Conservation (phyloP, 2,329 filamentous ascomycete species). For the Fusarium pseudonygamai region DNA sequence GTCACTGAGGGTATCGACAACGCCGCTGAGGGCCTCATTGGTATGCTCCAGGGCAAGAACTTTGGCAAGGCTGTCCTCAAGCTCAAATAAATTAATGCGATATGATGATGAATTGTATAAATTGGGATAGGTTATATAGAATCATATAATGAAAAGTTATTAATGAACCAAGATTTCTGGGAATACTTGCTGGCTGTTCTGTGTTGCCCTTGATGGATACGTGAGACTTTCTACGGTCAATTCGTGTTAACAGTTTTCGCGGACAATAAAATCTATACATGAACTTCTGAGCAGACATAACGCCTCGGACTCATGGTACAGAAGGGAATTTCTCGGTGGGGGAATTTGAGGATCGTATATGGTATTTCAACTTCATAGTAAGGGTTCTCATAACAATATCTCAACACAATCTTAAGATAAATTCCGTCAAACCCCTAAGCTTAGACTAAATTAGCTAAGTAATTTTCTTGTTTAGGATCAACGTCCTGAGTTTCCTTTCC, state of each 20-base stretch:
- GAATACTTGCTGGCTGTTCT: rapidly evolving
- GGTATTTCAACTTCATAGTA: not conserved
- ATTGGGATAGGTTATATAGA: not conserved
- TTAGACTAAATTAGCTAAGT: too few relatives aligned
- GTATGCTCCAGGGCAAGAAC: slow-evolving; percentile 81
- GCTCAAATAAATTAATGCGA: slow-evolving; percentile 46
- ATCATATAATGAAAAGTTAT: not conserved
- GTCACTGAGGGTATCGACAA: slow-evolving; percentile 82
- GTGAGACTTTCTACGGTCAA: rapidly evolving
- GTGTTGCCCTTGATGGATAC: rapidly evolving
- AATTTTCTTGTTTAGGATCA: too few relatives aligned
- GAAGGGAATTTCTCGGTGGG: not conserved
- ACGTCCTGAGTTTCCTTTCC: too few relatives aligned
- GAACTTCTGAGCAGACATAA: too few relatives aligned
- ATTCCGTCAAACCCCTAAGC: too few relatives aligned
- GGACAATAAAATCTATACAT: not conserved
- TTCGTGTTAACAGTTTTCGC: rapidly evolving
- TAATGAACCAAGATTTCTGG: not conserved
- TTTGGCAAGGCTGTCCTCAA: slow-evolving; percentile 87
- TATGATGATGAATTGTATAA: slow-evolving; percentile 16
- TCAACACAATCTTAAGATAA: not conserved
- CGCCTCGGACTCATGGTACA: not conserved
- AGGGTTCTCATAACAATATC: not conserved
- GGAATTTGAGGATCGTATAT: not conserved
- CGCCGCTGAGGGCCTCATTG: slow-evolving; percentile 77